Base-by-base conservation (phyloP, 2,329 filamentous ascomycete species). In the Nigrospora osmanthi region DNA sequence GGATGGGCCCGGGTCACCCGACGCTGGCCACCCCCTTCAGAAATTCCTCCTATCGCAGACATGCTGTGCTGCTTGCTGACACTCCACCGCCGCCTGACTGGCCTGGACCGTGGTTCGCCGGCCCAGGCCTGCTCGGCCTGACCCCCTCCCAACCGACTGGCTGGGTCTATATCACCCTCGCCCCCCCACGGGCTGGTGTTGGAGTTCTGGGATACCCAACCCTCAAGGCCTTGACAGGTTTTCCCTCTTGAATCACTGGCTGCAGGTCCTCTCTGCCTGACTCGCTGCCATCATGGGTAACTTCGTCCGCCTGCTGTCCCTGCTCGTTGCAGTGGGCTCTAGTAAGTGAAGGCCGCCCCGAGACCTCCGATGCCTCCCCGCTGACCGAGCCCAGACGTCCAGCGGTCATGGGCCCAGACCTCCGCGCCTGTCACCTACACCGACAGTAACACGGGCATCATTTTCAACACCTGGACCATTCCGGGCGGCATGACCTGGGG, bases 401-500 rank as follows among this genome's bases (percentile, higher is more conserved):
- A 40, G 13, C 35, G 43, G 42, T 31, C 43, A 33, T 40, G 40
- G 32, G 45, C 45, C 19, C 45, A 49, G 35, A 45, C 37, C 11
- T 35, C 36, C 11, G 40, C 43, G 13, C 43, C 47, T 3, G 39
- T 39, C 4, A 40, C 40, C 15, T 48, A 48, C 40, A 48, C 40
- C 2, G 49, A 49, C 37, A 33, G 56, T 38, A 63, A 65, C 28
- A 76, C 76, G 11, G 72, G 72, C 16, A 78, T 80, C 52, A 63
- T 59, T 28, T 78, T 80, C 59, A 70, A 73, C 53, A 72, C 72
- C 40, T 76, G 69, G 57, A 65, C 60, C 12, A 67, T 72, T 33
- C 53, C 58, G 15, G 73, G 70, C 45, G 70, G 70, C 33, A 67
- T 75, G 42, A 72, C 69, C 31, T 76, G 76, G 41, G 79, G 79